phyloP scores from a whole-genome alignment of 495 filamentous ascomycete genomes.

The Penicillium soppii region DNA sequence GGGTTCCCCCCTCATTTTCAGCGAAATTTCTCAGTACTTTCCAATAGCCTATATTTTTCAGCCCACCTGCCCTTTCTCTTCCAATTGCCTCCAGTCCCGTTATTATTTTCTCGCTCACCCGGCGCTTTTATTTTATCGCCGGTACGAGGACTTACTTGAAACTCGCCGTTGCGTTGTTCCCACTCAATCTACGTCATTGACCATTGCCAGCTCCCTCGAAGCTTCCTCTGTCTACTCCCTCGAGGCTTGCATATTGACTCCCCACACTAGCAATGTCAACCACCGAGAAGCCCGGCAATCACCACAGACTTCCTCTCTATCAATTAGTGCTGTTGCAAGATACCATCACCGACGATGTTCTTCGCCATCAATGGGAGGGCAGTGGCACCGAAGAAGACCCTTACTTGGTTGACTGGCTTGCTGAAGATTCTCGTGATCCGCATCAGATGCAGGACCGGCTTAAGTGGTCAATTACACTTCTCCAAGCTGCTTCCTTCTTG shows the following conservation, averaged over 20 bases:
- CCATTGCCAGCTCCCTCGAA: neutral
- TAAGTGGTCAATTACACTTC: slow-evolving; percentile 60
- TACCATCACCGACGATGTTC: slow-evolving; percentile 42
- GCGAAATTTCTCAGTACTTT: neutral
- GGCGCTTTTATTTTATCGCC: too few species aligned
- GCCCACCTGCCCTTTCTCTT: neutral
- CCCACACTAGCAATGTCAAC: neutral
- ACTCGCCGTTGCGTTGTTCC: too few species aligned
- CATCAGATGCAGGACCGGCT: slow-evolving; percentile 48
- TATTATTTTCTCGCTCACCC: too few species aligned
- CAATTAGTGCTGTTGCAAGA: slow-evolving; percentile 23
- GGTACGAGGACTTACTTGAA: too few species aligned
- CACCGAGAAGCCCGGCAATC: neutral
- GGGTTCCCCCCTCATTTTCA: neutral
- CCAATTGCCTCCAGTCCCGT: neutral
- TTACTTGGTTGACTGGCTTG: slow-evolving; percentile 64
- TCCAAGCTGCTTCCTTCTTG: slow-evolving; percentile 58
- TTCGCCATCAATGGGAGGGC: slow-evolving; percentile 53
- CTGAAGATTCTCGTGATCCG: slow-evolving; percentile 59
- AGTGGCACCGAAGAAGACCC: slow-evolving; percentile 60
- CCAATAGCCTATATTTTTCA: neutral
- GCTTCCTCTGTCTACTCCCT: neutral
- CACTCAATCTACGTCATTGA: too few species aligned
- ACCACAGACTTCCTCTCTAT: neutral
- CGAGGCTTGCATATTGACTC: neutral